These are phyloP conservation scores for Tuber calosporum DNA, from an alignment of 495 filamentous ascomycete genomes.

Conservation along the genomic window DNA sequence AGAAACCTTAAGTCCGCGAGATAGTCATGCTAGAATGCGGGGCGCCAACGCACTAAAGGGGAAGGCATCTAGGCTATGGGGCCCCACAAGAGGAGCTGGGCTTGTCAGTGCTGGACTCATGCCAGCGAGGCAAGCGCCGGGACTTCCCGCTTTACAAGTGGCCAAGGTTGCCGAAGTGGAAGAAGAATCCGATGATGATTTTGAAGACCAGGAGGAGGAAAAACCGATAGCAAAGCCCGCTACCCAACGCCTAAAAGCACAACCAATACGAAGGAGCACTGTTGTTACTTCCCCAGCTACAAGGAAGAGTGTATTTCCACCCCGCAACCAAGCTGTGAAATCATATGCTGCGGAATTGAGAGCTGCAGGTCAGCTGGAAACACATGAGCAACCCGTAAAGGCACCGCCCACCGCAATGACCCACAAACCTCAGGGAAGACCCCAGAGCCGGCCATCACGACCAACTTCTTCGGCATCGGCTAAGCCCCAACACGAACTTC, in stretches of 20 bases:
- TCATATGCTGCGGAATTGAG: conserved; percentile 53
- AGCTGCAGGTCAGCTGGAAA: conserved; percentile 44
- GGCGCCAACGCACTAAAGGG: conserved; percentile 29
- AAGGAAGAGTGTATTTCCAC: conserved; percentile 26
- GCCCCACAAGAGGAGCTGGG: conserved; percentile 29
- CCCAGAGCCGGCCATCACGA: conserved; percentile 10
- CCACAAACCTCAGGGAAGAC: conserved; percentile 10
- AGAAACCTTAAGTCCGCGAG: conserved; percentile 37
- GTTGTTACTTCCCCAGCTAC: conserved; percentile 16
- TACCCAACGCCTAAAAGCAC: conserved; percentile 23
- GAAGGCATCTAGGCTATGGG: conserved; percentile 32
- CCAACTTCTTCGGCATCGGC: background rate
- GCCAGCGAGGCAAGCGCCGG: conserved; percentile 12
- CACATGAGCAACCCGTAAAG: conserved; percentile 35
- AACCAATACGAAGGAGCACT: conserved; percentile 32
- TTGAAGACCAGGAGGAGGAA: conserved; percentile 28
- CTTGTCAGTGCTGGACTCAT: conserved; percentile 28
- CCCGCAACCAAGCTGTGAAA: conserved; percentile 17
- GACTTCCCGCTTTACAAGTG: conserved; percentile 18
- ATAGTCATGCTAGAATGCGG: conserved; percentile 41
- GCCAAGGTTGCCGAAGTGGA: conserved; percentile 32
- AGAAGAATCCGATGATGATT: conserved; percentile 35
- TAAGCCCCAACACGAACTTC: background rate
- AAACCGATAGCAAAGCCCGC: conserved; percentile 21
- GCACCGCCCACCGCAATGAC: conserved; percentile 27